phyloP scores from a whole-genome alignment of 176 grass and related monocot species.

The Pontederia crassipes region DNA sequence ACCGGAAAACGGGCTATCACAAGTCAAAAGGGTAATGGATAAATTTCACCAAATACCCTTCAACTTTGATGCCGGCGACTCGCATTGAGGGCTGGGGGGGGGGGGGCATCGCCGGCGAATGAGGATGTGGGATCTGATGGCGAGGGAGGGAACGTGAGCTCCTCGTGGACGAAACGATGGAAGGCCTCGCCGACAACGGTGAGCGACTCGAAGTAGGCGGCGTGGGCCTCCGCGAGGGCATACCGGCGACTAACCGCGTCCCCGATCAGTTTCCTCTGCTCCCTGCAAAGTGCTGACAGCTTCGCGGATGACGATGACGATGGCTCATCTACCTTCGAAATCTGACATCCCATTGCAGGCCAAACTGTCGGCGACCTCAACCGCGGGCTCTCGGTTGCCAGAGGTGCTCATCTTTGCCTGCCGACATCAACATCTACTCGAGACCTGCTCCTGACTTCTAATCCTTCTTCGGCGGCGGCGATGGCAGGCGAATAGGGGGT shows the following conservation, averaged over 20 bases:
- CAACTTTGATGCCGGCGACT: too few relatives aligned
- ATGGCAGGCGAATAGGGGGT: too few relatives aligned
- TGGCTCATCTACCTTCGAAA: neutral
- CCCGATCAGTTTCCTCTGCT: conserved; percentile 54
- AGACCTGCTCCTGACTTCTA: too few relatives aligned
- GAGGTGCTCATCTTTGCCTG: neutral
- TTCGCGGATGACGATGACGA: neutral
- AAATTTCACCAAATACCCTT: too few relatives aligned
- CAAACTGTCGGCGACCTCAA: conserved; percentile 16
- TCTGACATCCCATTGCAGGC: conserved; percentile 19
- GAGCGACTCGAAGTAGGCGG: conserved; percentile 64
- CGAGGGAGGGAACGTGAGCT: conserved; percentile 29
- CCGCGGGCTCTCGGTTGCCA: neutral
- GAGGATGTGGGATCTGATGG: conserved; percentile 43
- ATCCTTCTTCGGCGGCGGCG: too few relatives aligned
- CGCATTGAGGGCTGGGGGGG: too few relatives aligned
- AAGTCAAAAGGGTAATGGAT: too few relatives aligned
- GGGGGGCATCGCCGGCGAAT: conserved; percentile 52
- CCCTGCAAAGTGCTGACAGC: conserved; percentile 43
- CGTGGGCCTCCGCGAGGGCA: conserved; percentile 57
- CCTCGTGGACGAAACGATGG: conserved; percentile 42
- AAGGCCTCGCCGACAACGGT: conserved; percentile 49
- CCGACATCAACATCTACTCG: neutral
- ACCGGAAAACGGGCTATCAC: too few relatives aligned
- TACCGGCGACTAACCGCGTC: conserved; percentile 38